These are phyloP conservation scores for Hanseniaspora osmophila DNA, from an alignment of 805 yeast genomes.

Conservation along the genomic window DNA sequence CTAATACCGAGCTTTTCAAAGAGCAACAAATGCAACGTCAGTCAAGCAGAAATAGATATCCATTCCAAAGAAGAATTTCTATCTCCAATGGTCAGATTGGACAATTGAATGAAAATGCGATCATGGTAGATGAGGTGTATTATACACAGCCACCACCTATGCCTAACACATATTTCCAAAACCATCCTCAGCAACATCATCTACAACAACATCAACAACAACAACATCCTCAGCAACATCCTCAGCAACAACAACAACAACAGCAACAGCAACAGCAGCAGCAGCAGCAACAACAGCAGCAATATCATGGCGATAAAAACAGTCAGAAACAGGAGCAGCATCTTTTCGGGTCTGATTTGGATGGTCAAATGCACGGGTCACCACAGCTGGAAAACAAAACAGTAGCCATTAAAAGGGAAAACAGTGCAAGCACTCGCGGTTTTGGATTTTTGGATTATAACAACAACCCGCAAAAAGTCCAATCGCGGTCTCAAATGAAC, in stretches of 20 bases:
- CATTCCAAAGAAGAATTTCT: conserved; percentile 48
- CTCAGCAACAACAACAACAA: neutral
- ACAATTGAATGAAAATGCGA: conserved; percentile 38
- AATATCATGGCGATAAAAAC: too few relatives aligned
- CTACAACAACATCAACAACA: conserved; percentile 3
- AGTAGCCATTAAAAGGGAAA: too few relatives aligned
- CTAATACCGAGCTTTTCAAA: neutral
- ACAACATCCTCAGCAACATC: conserved; percentile 8
- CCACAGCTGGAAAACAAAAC: too few relatives aligned
- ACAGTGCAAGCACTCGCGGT: too few relatives aligned
- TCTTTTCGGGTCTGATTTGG: too few relatives aligned
- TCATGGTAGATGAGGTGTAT: conserved; percentile 25
- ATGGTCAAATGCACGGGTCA: too few relatives aligned
- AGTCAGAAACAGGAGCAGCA: too few relatives aligned
- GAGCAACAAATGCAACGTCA: neutral
- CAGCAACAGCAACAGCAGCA: neutral
- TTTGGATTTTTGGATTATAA: too few relatives aligned
- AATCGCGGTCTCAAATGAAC: too few relatives aligned
- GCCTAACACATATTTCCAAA: conserved; percentile 8
- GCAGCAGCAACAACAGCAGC: too few relatives aligned
- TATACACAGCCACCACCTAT: conserved; percentile 24
- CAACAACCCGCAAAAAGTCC: too few relatives aligned
- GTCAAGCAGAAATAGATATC: neutral
- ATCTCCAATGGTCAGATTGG: conserved; percentile 79
- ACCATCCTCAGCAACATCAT: neutral